Evolutionary conservation across 352 stramenopile genomes (phyloP).

Genomic region (Pseudoperonospora humuli): DNA sequence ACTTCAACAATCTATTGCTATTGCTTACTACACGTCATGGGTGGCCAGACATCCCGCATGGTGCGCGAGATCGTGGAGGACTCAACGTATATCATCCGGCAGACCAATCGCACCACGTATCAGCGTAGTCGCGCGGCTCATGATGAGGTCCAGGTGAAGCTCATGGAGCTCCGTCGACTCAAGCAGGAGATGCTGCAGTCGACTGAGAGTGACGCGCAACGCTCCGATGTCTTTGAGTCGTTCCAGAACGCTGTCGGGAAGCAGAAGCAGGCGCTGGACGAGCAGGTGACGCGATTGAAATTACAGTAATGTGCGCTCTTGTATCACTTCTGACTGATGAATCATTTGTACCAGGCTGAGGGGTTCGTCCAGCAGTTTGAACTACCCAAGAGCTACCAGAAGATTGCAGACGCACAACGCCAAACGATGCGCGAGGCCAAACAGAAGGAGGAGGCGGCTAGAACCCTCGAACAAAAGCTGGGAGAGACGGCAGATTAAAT

Average conservation of each 20-base stretch:
- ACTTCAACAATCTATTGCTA: background rate
- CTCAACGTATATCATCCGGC: conserved; percentile 70
- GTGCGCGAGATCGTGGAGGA: conserved; percentile 68
- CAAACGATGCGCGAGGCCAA: conserved; percentile 17
- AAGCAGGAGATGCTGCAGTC: conserved; percentile 63
- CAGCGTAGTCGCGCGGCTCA: conserved; percentile 46
- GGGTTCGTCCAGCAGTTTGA: conserved; percentile 76
- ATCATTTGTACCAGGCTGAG: conserved; percentile 27
- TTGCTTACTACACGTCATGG: conserved; percentile 28
- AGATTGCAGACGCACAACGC: conserved; percentile 49
- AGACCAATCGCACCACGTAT: conserved; percentile 67
- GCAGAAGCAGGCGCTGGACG: conserved; percentile 62
- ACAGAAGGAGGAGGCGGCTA: conserved; percentile 2
- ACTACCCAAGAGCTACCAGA: conserved; percentile 54
- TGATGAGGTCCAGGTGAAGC: conserved; percentile 50
- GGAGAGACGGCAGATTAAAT: conserved; percentile 5
- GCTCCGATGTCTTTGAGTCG: conserved; percentile 47
- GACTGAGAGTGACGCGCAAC: conserved; percentile 37
- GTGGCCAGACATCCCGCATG: conserved; percentile 75
- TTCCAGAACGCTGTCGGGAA: conserved; percentile 38
- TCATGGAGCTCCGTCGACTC: conserved; percentile 44
- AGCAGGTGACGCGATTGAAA: conserved; percentile 28
- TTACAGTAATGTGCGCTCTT: too few species aligned
- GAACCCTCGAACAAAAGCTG: conserved; percentile 7
- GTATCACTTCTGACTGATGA: conserved; percentile 2